Base-by-base conservation (phyloP, 345 rosid genomes). In the Trapa bicornis region DNA sequence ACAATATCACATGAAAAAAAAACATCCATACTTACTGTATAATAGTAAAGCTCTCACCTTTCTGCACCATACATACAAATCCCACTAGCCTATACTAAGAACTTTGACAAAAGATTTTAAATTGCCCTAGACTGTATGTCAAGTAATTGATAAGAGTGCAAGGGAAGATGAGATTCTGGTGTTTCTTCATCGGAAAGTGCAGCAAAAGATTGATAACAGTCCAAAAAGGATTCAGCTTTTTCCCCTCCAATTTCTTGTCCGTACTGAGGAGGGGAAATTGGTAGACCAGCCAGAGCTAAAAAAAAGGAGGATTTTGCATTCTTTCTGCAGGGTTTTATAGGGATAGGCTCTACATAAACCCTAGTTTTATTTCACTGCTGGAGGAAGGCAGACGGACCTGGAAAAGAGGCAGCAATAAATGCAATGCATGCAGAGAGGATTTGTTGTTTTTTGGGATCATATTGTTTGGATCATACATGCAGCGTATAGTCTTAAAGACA, bases 391-490 rank as follows among this genome's bases (percentile, higher is more conserved):
- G 64, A 17, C 42, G 17, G 29, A 22, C 29, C 58, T 29, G 35
- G 37, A 43, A n/a, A 56, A 33, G 42, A 29, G 1, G 10, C 36
- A 47, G 37, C 64, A 35, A 5, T 37, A 60, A 60, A 64, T 61
- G 61, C 61, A 38, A 33, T n/a, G 62, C 43, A 41, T 41, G 65
- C 15, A 56, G 52, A 58, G 52, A 16, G 57, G 67, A 65, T 52
- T 68, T 22, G 29, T 22, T 22, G 0, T 22, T 22, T 22, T 22
- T 22, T 22, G 29, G 29, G 29, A 22, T 22, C 29, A 22, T 22
- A 22, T 22, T 22, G 29, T 22, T 22, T 22, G 29, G 29, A 22
- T 22, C 29, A 22, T 8, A 41, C 43, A 41, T 41, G 43, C 43
- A 41, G 4, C 43, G 43, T 8, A 64, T 61, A 8, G 58, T 68